Percentiles rank a stretch among this genome's conserved stretches.
Evolutionary conservation across 495 filamentous ascomycete genomes (phyloP).

Genomic region (Xylaria cubensis): DNA sequence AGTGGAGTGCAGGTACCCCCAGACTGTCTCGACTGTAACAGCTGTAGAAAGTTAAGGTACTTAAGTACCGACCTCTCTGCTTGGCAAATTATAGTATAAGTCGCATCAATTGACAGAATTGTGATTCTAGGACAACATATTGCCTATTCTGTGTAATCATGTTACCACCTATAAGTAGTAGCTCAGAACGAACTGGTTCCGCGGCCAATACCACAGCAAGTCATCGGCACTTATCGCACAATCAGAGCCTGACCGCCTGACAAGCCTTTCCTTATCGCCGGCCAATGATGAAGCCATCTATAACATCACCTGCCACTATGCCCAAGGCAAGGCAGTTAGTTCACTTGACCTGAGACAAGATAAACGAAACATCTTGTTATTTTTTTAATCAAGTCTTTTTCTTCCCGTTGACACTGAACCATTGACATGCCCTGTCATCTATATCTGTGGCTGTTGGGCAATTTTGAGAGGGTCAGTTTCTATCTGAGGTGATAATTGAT

Average conservation of each 20-base stretch:
- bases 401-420: neutral
- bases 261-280: neutral
- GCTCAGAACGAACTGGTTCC: neutral
- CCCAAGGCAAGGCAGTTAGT: neutral
- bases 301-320: neutral
- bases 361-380: neutral
- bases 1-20: neutral
- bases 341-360: neutral
- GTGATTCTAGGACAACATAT: no score
- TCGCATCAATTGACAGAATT: no score
- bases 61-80: neutral
- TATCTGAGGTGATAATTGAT: no score
- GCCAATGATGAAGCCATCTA: slow-evolving; percentile 1
- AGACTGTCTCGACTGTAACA: no score
- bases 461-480: no score
- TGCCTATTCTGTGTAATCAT: neutral
- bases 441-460: no score
- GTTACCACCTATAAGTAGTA: no score
- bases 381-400: neutral
- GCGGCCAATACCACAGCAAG: neutral
- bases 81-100: neutral
- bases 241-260: neutral
- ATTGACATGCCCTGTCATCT: no score
- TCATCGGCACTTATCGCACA: neutral
- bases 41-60: neutral